Percentiles rank a stretch among this genome's conserved stretches.
phyloP scores from a whole-genome alignment of 1,284 basidiomycete species.

The Fomitiporia mediterranea region DNA sequence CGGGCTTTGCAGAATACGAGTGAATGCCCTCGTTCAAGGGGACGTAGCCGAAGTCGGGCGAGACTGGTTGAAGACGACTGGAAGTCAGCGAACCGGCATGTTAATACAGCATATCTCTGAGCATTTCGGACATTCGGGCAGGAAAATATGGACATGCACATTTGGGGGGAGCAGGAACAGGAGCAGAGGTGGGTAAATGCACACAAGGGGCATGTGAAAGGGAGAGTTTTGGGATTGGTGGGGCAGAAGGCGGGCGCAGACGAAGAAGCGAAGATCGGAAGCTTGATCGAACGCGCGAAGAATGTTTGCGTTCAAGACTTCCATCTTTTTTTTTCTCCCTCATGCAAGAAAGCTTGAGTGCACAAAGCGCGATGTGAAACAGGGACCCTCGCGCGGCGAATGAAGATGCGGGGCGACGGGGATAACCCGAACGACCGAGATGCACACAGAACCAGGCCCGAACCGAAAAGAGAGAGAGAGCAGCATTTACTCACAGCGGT shows the following conservation, averaged over 20 bases:
- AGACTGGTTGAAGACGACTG: conserved; percentile 49
- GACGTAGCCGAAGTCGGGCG: conserved; percentile 78
- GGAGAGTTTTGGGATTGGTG: conserved; percentile 25
- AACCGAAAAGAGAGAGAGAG: conserved; percentile 17
- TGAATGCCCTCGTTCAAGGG: conserved; percentile 66
- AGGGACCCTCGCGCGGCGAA: too few species aligned
- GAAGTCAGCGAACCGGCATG: conserved; percentile 41
- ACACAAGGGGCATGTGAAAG: conserved; percentile 9
- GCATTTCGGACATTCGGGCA: conserved; percentile 3
- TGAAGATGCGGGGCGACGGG: conserved; percentile 27
- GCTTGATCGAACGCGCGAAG: conserved; percentile 8
- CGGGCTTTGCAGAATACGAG: conserved; percentile 60
- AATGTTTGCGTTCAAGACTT: conserved; percentile 7
- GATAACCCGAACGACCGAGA: conserved; percentile 10
- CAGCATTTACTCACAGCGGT: conserved; percentile 61
- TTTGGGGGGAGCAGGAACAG: conserved; percentile 13
- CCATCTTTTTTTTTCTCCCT: conserved; percentile 14
- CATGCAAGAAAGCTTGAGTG: neutral
- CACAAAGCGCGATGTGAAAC: conserved; percentile 20
- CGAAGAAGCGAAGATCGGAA: conserved; percentile 9
- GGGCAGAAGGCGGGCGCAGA: conserved; percentile 19
- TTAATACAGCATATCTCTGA: conserved; percentile 14
- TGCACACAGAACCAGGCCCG: conserved; percentile 3
- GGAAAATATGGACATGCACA: neutral
- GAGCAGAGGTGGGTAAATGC: neutral